phyloP scores from a whole-genome alignment of 768 basidiomycete species.

The Pisolithus marmoratus region DNA sequence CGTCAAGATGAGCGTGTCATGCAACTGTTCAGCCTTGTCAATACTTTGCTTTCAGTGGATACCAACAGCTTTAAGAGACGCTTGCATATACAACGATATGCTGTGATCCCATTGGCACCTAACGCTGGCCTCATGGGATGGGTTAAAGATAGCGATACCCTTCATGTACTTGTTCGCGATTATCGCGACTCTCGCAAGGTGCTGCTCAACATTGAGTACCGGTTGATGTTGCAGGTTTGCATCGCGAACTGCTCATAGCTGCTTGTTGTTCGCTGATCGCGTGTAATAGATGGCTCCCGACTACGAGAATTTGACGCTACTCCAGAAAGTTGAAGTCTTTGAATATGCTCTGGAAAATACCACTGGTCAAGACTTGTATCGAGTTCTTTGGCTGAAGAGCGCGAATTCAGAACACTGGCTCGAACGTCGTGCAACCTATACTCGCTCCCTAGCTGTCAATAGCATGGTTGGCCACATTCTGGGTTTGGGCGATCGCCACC shows the following conservation, averaged over 20 bases:
- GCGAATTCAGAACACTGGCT: conserved; percentile 96
- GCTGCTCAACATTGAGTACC: conserved; percentile 94
- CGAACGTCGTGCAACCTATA: conserved; percentile 93
- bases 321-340: conserved; percentile 99
- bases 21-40: conserved; percentile 97
- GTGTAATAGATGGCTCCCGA: conserved; percentile 89
- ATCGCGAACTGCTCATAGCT: conserved; percentile 62
- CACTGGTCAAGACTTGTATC: conserved; percentile 94
- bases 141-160: conserved; percentile 93
- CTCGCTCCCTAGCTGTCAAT: conserved; percentile 90
- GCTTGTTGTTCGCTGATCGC: conserved; percentile 1
- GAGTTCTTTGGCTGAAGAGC: conserved; percentile 95
- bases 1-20: conserved; percentile 99
- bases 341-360: conserved; percentile 98
- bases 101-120: conserved; percentile 92
- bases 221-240: conserved; percentile 91
- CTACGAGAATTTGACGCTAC: conserved; percentile 87
- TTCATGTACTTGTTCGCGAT: conserved; percentile 93
- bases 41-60: conserved; percentile 88
- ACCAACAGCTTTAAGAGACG: conserved; percentile 95
- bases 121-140: conserved; percentile 93
- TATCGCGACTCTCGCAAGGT: conserved; percentile 97
- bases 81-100: conserved; percentile 87
- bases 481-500: conserved; percentile 96
- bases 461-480: conserved; percentile 99